Conservation (phyloP, 495 filamentous ascomycete genomes). For the Aspergillus kassunensis region DNA sequence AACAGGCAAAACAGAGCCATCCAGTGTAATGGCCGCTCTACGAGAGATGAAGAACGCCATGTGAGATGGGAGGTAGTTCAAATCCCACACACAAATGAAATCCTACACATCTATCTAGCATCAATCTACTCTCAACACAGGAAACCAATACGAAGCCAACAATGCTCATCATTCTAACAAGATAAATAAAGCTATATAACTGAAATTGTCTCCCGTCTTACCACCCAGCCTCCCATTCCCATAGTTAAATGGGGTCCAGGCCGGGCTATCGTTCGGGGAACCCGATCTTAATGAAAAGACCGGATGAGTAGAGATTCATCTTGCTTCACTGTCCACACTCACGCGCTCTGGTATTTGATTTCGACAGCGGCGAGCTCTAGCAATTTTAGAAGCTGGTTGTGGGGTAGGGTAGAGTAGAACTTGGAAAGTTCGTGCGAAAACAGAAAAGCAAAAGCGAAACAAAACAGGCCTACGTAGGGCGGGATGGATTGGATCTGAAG, state of each 20-base stretch:
- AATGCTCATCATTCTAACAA: background rate
- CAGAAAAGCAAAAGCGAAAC: background rate
- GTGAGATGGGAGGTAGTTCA: too few species aligned
- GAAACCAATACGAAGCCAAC: too few species aligned
- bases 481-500: background rate
- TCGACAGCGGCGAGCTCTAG: conserved; percentile 64
- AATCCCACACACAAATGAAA: background rate
- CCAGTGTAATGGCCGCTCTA: conserved; percentile 82
- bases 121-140: too few species aligned
- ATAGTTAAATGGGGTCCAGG: conserved; percentile 51
- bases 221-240: conserved; percentile 47
- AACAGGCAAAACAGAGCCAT: conserved; percentile 75
- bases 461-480: background rate
- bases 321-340: conserved; percentile 68
- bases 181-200: conserved; percentile 8
- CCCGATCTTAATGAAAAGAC: conserved; percentile 9
- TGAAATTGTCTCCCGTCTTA: conserved; percentile 39
- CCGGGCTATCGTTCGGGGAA: conserved; percentile 41
- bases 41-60: conserved; percentile 73
- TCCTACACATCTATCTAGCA: too few species aligned
- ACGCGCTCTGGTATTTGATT: conserved; percentile 50
- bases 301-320: conserved; percentile 37
- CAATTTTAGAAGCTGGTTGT: conserved; percentile 58
- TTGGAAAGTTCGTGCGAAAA: too few species aligned
- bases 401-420: too few species aligned